Evolutionary conservation across 768 basidiomycete species (phyloP), one percentile per base, ranked within the genome.

Genomic region (Sutorius australiensis): DNA sequence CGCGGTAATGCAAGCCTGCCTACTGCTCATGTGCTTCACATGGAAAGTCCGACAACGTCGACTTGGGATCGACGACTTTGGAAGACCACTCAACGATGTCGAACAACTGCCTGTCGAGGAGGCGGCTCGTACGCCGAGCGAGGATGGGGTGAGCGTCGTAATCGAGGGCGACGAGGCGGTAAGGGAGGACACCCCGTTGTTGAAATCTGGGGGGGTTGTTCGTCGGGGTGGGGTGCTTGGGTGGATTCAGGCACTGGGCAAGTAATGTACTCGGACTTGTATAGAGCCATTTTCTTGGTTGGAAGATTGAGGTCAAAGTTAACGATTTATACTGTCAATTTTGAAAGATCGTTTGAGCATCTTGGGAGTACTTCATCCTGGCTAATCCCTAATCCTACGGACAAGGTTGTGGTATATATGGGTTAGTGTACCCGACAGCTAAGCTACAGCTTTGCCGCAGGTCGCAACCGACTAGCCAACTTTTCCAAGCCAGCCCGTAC

Each of bases 21-120:
- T 98, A 8, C 78, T 98, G 53, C 66, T 78, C 52, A 89, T 98
- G 83, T 99, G 97, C 63, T 66, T 97, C 11, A 60, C 77, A 8
- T 98, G 92, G 89, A 92, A 87, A 69, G 58, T 81, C 32, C 80
- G 95, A 13, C 95, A 98, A 64, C 76, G 70, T 45, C 72, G 75
- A 36, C 77, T 91, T 16, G 81, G 82, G 14, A 80, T 98, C 46
- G 92, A 98, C 65, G 95, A 98, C 70, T 98, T 97, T 62, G 95
- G 95, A 1, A 75, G 78, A 36, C 80, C 84, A 0, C 64, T 81
- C 5, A 54, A 40, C 9, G 53, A 53, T 34, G 41, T n/a, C 28
- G 14, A 6, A 4, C 36, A 54, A 11, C 27, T 32, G 11, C 13
- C 21, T 14, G 28, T 19, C 11, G 49, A 44, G 9, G 52, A 11